Conservation (phyloP, 1,284 basidiomycete genomes). For the Austroboletus rostrupii region DNA sequence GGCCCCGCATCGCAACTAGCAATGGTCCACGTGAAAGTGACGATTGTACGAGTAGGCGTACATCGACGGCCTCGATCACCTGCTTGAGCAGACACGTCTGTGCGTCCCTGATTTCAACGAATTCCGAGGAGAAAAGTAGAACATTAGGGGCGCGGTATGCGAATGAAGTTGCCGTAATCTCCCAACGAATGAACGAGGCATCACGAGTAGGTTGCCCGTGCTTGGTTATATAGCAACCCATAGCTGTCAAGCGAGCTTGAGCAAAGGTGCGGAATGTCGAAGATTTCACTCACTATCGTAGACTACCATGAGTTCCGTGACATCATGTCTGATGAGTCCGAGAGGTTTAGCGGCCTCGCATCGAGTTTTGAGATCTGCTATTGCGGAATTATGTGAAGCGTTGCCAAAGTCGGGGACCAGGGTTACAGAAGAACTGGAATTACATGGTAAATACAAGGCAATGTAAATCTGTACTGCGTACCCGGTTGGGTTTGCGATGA, state of each 20-base stretch:
- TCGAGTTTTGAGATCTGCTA: constrained; percentile 54
- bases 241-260: constrained; percentile 31
- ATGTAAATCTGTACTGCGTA: constrained; percentile 25
- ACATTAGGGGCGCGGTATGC: constrained; percentile 57
- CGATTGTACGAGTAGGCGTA: constrained; percentile 52
- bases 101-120: constrained; percentile 67
- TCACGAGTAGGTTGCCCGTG: constrained; percentile 60
- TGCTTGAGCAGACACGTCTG: constrained; percentile 65
- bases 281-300: constrained; percentile 56
- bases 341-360: constrained; percentile 59
- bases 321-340: constrained; percentile 58
- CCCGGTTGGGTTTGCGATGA: constrained; percentile 65
- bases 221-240: constrained; percentile 72
- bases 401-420: constrained; percentile 62
- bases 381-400: constrained; percentile 37
- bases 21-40: constrained; percentile 43
- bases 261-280: not conserved
- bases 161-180: constrained; percentile 58
- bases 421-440: constrained; percentile 38
- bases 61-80: constrained; percentile 65
- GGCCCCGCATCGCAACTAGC: constrained; percentile 57
- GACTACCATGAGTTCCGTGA: constrained; percentile 60
- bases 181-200: constrained; percentile 69
- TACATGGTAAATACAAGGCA: constrained; percentile 3
- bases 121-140: constrained; percentile 67